phyloP scores from a whole-genome alignment of 257 asterid genomes.

The Penstemon newberryi region DNA sequence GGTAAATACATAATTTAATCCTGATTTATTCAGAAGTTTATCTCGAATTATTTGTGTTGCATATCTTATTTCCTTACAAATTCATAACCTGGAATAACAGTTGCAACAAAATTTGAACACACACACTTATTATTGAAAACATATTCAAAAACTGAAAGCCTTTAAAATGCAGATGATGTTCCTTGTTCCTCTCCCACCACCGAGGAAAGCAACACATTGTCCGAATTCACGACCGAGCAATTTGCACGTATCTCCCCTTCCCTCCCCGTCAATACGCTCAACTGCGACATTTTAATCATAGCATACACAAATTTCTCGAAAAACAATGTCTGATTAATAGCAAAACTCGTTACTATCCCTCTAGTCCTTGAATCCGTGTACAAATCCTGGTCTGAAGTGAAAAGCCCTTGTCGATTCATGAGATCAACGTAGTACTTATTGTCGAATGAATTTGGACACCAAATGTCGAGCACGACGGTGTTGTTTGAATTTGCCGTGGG shows the following conservation, averaged over 20 bases:
- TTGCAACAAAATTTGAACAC: too few relatives aligned
- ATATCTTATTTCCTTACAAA: too few relatives aligned
- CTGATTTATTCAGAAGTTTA: too few relatives aligned
- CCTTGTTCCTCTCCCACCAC: conserved; percentile 34
- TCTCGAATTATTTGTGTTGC: too few relatives aligned
- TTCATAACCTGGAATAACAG: too few relatives aligned
- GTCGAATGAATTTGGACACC: conserved; percentile 55
- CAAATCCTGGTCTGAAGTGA: conserved; percentile 76
- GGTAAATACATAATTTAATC: too few relatives aligned
- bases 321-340: conserved; percentile 45
- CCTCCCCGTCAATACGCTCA: conserved; percentile 57
- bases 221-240: conserved; percentile 52
- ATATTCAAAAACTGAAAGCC: neutral
- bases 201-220: conserved; percentile 21
- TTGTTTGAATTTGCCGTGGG: conserved; percentile 45
- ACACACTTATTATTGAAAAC: neutral
- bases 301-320: conserved; percentile 49
- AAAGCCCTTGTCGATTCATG: conserved; percentile 69
- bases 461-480: conserved; percentile 53
- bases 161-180: conserved; percentile 33
- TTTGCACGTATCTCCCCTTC: conserved; percentile 64
- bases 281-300: conserved; percentile 65
- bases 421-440: conserved; percentile 68
- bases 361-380: conserved; percentile 57
- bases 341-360: conserved; percentile 52